Evolutionary conservation across 1,139 yeast genomes (phyloP), one percentile per base, ranked within the genome.

Genomic region (Scheffersomyces titani): DNA sequence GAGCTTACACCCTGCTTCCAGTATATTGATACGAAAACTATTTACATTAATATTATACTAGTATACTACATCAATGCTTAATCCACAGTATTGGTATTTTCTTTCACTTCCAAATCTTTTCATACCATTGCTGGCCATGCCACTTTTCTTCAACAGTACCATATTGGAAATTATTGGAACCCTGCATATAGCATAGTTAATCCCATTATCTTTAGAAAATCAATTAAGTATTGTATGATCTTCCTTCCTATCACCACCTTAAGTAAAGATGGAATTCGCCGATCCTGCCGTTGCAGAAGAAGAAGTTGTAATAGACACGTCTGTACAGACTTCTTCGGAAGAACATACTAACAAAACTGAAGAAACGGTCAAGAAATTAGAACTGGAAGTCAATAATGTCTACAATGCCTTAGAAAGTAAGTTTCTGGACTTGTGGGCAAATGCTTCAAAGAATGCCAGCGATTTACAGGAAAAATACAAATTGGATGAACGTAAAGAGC

Each of bases 341-440:
- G 40, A 30, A 30, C 40, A 30, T 30, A 49, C 51, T 6, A 61
- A 71, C 63, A 66, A 63, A 19, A 77, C 86, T 0, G 85, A 83
- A 54, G 75, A 82, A 61, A 74, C 78, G 5, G 82, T 85, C 16
- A 80, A 75, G 46, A 74, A 77, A 55, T 69, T 86, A 19, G 90
- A 85, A 62, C 65, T 68, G 11, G 86, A 81, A 59, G 83, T 86
- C 52, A 89, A 84, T 61, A 73, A 80, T 54, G 83, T 84, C 1
- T 85, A 83, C 68, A 64, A 73, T 19, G 66, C 73, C 40, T 72
- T 84, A 50, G 86, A 82, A 62, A 65, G 71, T 40, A 74, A 74
- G 55, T 77, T 85, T 50, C 71, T 75, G 40, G 69, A 68, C 21
- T 67, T 78, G 51, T 78, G 82, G 82, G 57, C 58, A n/a, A 64